Conservation (phyloP, 1,139 yeast species). For the Yamadazyma atmosphaerica region DNA sequence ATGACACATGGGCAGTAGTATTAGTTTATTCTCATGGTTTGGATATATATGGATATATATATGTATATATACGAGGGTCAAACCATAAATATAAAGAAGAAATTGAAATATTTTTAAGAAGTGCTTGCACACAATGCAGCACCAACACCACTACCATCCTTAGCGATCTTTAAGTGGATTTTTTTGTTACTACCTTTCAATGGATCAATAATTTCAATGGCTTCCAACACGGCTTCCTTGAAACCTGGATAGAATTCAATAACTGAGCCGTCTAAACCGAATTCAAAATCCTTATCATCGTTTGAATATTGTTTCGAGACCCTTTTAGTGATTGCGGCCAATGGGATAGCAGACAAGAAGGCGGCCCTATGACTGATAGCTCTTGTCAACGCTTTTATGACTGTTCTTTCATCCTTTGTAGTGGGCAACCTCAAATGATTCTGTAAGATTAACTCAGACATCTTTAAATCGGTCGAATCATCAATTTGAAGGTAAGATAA, state of each 20-base stretch:
- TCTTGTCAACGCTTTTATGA: slow-evolving; percentile 68
- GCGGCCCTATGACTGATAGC: slow-evolving; percentile 88
- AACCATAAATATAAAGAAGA: too few species aligned
- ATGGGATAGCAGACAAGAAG: slow-evolving; percentile 79
- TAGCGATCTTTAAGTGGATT: slow-evolving; percentile 74
- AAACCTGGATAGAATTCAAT: slow-evolving; percentile 91
- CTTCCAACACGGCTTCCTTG: slow-evolving; percentile 72
- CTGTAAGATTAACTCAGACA: slow-evolving; percentile 63
- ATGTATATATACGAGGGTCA: too few species aligned
- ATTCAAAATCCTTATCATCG: slow-evolving; percentile 70
- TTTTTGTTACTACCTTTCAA: slow-evolving; percentile 72
- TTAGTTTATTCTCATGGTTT: too few species aligned
- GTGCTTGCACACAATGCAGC: slow-evolving; percentile 85
- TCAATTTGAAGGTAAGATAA: slow-evolving; percentile 83
- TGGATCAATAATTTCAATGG: slow-evolving; percentile 65
- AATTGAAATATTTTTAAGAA: too few species aligned
- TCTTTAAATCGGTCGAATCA: slow-evolving; percentile 65
- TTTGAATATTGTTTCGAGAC: slow-evolving; percentile 46
- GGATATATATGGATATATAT: too few species aligned
- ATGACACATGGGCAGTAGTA: too few species aligned
- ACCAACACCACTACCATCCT: slow-evolving; percentile 95
- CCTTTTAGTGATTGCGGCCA: slow-evolving; percentile 66
- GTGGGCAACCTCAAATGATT: slow-evolving; percentile 69
- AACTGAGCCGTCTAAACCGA: slow-evolving; percentile 94
- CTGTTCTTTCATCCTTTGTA: slow-evolving; percentile 63